These are phyloP conservation scores for Euphorbia schlechtendalii DNA, from an alignment of 441 rosid species.

Conservation along the genomic window DNA sequence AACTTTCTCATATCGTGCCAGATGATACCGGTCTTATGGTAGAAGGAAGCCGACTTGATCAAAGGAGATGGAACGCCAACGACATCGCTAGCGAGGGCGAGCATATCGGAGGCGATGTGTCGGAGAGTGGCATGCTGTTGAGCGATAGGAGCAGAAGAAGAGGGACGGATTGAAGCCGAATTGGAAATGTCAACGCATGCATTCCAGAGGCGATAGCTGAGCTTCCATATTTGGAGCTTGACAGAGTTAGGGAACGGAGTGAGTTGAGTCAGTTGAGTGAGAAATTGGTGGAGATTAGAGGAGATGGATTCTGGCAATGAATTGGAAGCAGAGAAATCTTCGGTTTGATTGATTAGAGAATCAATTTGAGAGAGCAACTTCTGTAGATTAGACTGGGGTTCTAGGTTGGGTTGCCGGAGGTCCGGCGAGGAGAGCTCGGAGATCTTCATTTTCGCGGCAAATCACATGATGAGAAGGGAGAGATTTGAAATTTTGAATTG, in stretches of 20 bases:
- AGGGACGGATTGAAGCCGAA: slow-evolving; percentile 37
- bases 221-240: slow-evolving; percentile 80
- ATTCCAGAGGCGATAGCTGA: slow-evolving; percentile 90
- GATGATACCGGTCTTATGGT: slow-evolving; percentile 60
- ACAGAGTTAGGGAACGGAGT: slow-evolving; percentile 57
- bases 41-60: slow-evolving; percentile 68
- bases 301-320: slow-evolving; percentile 26
- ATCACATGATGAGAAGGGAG: neutral
- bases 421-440: slow-evolving; percentile 78
- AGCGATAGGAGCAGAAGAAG: slow-evolving; percentile 19
- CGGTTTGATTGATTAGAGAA: slow-evolving; percentile 51
- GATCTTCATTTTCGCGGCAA: slow-evolving; percentile 58
- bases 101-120: slow-evolving; percentile 79
- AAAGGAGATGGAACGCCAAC: slow-evolving; percentile 70
- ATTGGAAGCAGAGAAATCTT: slow-evolving; percentile 25
- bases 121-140: slow-evolving; percentile 50
- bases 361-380: slow-evolving; percentile 57
- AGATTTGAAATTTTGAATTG: slow-evolving; percentile 5
- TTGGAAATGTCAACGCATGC: slow-evolving; percentile 87
- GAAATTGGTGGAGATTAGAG: slow-evolving; percentile 45
- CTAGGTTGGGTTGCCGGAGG: slow-evolving; percentile 28
- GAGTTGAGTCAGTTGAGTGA: slow-evolving; percentile 50
- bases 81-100: slow-evolving; percentile 56
- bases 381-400: slow-evolving; percentile 21
- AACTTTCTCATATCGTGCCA: slow-evolving; percentile 57